Base-by-base conservation (phyloP, 2,329 filamentous ascomycete genomes). In the Nemania sp. region DNA sequence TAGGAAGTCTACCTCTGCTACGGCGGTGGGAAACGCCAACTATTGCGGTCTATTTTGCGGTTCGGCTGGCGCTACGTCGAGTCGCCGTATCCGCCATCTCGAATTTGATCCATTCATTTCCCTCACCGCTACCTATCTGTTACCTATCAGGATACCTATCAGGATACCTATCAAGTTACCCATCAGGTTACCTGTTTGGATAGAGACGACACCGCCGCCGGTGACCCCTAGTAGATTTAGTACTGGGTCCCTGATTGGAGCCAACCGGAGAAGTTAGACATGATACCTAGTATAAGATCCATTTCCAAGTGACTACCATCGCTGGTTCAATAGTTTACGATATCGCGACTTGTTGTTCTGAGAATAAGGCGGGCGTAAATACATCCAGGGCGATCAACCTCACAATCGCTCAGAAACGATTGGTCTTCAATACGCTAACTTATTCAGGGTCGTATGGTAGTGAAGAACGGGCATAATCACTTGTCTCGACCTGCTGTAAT, bases 121-220 rank as follows among this genome's bases (percentile, higher is more conserved):
- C 46, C 34, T 55, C 43, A 47, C 46, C 50, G 45, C 57, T 15
- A 40, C 13, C 45, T n/a, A n/a, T n/a, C n/a, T n/a, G n/a, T n/a
- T n/a, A n/a, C n/a, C n/a, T n/a, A n/a, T n/a, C n/a, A n/a, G n/a
- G n/a, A n/a, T n/a, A n/a, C n/a, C n/a, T n/a, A n/a, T n/a, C n/a
- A n/a, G n/a, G n/a, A n/a, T n/a, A n/a, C n/a, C n/a, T n/a, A n/a
- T n/a, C n/a, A n/a, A n/a, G n/a, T n/a, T n/a, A n/a, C n/a, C n/a
- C n/a, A n/a, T n/a, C n/a, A n/a, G n/a, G n/a, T n/a, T n/a, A n/a
- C n/a, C n/a, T n/a, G n/a, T n/a, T n/a, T n/a, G n/a, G n/a, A n/a
- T n/a, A n/a, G n/a, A n/a, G n/a, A n/a, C n/a, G n/a, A n/a, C n/a
- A n/a, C n/a, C n/a, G n/a, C 25, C n/a, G 40, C 20, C 10, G 29